Evolutionary conservation across 805 yeast species (phyloP).

Genomic region (Saccharomycopsis sp.): DNA sequence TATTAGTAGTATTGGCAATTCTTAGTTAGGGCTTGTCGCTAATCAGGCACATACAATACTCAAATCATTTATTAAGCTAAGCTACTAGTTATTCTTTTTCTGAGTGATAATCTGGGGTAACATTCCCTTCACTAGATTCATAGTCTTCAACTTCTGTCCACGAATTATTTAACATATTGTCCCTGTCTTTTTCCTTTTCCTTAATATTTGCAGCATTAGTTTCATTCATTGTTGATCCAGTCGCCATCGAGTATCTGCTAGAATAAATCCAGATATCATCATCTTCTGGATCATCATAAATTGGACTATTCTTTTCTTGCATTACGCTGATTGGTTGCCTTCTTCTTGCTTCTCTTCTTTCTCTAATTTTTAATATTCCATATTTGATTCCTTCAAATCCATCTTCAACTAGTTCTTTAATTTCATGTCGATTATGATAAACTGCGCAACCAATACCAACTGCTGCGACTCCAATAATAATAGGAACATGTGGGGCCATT

Average conservation of each 20-base stretch:
- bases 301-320: background rate
- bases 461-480: slow-evolving; percentile 26
- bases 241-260: background rate
- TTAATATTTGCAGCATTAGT: background rate
- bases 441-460: slow-evolving; percentile 25
- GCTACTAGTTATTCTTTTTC: no score
- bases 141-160: slow-evolving; percentile 10
- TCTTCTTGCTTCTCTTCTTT: slow-evolving; percentile 18
- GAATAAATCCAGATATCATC: background rate
- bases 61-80: no score
- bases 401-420: slow-evolving; percentile 26
- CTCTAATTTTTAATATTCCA: slow-evolving; percentile 19
- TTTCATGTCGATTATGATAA: slow-evolving; percentile 25
- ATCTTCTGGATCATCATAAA: slow-evolving; percentile 10
- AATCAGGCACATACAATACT: background rate
- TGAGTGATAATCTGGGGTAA: background rate
- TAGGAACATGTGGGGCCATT: slow-evolving; percentile 21
- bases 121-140: background rate
- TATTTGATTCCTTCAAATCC: slow-evolving; percentile 19
- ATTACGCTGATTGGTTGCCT: background rate
- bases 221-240: background rate
- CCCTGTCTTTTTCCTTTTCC: background rate
- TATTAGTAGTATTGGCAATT: slow-evolving; percentile 52
- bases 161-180: slow-evolving; percentile 2
- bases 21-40: slow-evolving; percentile 29